Evolutionary conservation across 179 eudicot genomes (phyloP).

Genomic region (Camellia oleifera): DNA sequence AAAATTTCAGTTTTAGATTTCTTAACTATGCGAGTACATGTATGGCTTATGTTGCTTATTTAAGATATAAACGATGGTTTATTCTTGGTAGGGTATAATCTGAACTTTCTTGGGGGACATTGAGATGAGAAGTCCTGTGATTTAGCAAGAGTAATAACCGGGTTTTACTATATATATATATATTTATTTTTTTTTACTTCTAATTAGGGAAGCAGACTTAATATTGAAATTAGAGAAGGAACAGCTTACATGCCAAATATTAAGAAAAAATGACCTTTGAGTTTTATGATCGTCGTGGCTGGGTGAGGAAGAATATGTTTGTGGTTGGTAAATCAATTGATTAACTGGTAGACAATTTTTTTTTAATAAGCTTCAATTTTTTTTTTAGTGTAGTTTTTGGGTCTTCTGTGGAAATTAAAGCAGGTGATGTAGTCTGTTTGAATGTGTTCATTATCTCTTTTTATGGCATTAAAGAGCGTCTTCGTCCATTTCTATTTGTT

Average conservation of each 20-base stretch:
- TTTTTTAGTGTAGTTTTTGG: background rate
- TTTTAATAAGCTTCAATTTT: background rate
- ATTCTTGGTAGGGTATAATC: background rate
- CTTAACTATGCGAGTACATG: background rate
- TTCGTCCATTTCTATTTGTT: background rate
- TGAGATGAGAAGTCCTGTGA: too few species aligned
- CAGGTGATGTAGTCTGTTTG: background rate
- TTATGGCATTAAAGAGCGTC: background rate
- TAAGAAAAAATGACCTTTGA: background rate
- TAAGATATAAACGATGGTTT: background rate
- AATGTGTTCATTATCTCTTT: background rate
- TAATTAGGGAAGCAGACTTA: background rate
- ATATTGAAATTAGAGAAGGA: background rate
- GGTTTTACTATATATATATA: background rate
- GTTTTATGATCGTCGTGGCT: too few species aligned
- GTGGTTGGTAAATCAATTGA: too few species aligned
- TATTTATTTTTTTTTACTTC: too few species aligned
- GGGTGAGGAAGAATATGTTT: too few species aligned
- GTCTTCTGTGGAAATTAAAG: background rate
- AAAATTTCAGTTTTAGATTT: background rate
- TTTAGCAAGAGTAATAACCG: background rate
- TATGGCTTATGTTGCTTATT: background rate
- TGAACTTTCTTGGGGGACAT: background rate
- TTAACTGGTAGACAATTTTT: too few species aligned
- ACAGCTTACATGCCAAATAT: background rate